Base-by-base conservation (phyloP, 2,329 filamentous ascomycete genomes). In the Kalaharituber pfeilii region DNA sequence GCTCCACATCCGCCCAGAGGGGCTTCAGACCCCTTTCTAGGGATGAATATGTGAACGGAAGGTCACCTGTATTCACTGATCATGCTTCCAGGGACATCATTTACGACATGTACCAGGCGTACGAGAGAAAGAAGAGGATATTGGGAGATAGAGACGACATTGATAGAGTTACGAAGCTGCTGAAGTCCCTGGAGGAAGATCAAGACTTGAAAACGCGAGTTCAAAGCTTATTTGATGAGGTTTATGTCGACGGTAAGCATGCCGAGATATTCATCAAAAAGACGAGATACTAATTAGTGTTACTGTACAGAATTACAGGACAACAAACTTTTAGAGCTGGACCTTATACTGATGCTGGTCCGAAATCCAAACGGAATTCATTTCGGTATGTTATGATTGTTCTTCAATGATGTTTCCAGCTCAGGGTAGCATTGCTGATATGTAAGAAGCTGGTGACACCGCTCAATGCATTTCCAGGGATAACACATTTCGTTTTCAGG, bases 401-500 rank as follows among this genome's bases (percentile, higher is more conserved):
- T n/a, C n/a, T n/a, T n/a, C n/a, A n/a, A n/a, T n/a, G n/a, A n/a
- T n/a, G n/a, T n/a, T n/a, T n/a, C n/a, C n/a, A n/a, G n/a, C n/a
- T n/a, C n/a, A n/a, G n/a, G n/a, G n/a, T n/a, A n/a, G n/a, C n/a
- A n/a, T n/a, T n/a, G n/a, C n/a, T n/a, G n/a, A n/a, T n/a, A n/a
- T n/a, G n/a, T n/a, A n/a, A n/a, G n/a, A 2, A 47, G 47, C 47
- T 20, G 47, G 47, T 1, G 66, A 68, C 52, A 67, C 66, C 2
- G 66, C 66, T 0, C 66, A 68, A 55, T 65, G 62, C 13, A 67
- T 68, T 26, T 67, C 66, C 0, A 63, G 65, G 33, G 66, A 68
- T 49, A 65, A 65, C 1, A 65, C 60, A 1, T 67, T 67, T 30
- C 60, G 66, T 0, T 68, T 68, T 39, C 57, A 63, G 9, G 66